Base-by-base conservation (phyloP, 106 monocot species). In the Amphibolis antarctica region DNA sequence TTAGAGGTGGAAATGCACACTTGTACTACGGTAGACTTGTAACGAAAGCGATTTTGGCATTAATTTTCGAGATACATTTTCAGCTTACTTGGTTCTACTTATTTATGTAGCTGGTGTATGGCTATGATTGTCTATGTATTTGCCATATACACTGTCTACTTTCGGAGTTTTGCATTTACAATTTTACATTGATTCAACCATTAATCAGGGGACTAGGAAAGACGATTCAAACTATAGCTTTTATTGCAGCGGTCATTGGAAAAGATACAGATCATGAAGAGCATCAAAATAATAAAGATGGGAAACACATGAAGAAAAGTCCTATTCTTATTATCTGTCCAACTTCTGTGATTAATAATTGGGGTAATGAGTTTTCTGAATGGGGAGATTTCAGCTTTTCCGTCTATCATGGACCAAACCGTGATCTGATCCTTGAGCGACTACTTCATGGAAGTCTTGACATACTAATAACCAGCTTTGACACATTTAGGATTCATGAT, bases 201-300 rank as follows among this genome's bases (percentile, higher is more conserved):
- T 57, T 67, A 44, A 72, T 29, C 65, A 96, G 94, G 94, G 94
- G 94, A 1, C 74, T 96, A 22, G 94, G 94, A 21, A 96, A 96
- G 73, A 96, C 94, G 46, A 89, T 96, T 22, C 89, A 96, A 69
- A 86, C 85, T 12, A 89, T 96, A 64, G 94, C 94, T 63, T 86
- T 96, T 74, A 53, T 96, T 20, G 75, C 86, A 65, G 94, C 89
- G 50, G 79, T 89, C 43, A 65, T 86, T 56, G 74, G 75, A 65
- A 84, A 82, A 69, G 79, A 76, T 59, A 26, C 54, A 51, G 81
- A 84, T 69, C 43, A 57, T 54, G 68, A 62, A 54, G 67, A 60
- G 0, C 12, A 23, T 26, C 44, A 68, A 20, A 50, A 31, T 30
- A 69, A 72, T 25, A 50, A 23, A 21, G 27, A 21, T 15, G 42